Conservation (phyloP, 345 rosid genomes). For the Lepidium africanum region DNA sequence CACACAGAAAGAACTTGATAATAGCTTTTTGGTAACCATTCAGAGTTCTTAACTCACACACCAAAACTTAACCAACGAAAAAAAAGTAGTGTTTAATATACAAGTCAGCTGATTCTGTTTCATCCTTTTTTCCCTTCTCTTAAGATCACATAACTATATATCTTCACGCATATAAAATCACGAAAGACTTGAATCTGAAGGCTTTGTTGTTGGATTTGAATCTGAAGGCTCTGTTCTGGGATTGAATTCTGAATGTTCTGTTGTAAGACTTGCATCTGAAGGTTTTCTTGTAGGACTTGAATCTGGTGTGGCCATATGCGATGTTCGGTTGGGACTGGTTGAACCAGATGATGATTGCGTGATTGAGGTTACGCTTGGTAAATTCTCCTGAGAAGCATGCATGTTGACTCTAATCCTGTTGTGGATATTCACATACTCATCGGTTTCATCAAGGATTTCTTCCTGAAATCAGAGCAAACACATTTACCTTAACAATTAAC, state of each 20-base stretch:
- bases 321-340: conserved; percentile 24
- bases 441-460: conserved; percentile 96
- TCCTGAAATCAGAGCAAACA: conserved; percentile 45
- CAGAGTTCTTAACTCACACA: background rate
- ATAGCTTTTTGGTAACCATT: background rate
- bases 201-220: background rate
- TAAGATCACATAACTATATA: background rate
- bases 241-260: background rate
- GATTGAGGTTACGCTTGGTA: conserved; percentile 27
- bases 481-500: background rate
- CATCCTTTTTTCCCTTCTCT: background rate
- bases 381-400: conserved; percentile 57
- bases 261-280: background rate
- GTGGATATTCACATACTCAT: conserved; percentile 88
- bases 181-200: background rate
- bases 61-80: background rate
- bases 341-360: conserved; percentile 30
- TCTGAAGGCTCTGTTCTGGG: background rate
- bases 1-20: no score
- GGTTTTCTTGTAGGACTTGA: conserved; percentile 17
- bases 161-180: background rate
- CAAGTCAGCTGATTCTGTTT: background rate
- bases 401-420: conserved; percentile 85
- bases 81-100: background rate
- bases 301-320: conserved; percentile 19